These are phyloP conservation scores for Colletotrichum tabaci DNA, from an alignment of 2,329 filamentous ascomycete species.

Conservation along the genomic window DNA sequence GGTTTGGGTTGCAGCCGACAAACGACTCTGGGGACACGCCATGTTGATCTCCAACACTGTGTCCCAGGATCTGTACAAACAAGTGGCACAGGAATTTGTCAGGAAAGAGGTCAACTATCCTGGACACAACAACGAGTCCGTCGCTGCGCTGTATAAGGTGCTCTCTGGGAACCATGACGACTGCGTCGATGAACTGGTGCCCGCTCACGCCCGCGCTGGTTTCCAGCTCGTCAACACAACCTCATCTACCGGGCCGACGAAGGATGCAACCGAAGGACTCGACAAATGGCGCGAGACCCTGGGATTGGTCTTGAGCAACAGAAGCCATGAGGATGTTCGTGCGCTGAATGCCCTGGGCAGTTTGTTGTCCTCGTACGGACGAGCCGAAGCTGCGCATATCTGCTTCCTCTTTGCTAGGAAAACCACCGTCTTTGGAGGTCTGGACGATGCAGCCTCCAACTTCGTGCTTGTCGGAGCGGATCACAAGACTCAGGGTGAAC, in stretches of 20 bases:
- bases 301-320: constrained; percentile 87
- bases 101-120: constrained; percentile 91
- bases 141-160: constrained; percentile 93
- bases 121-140: constrained; percentile 84
- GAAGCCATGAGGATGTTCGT: constrained; percentile 82
- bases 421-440: constrained; percentile 81
- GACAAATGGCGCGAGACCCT: constrained; percentile 96
- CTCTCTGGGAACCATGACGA: constrained; percentile 96
- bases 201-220: constrained; percentile 90
- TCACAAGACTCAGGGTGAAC: constrained; percentile 78
- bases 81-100: constrained; percentile 95
- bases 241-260: constrained; percentile 71
- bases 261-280: constrained; percentile 85
- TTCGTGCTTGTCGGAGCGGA: constrained; percentile 91
- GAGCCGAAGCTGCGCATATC: constrained; percentile 92
- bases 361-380: constrained; percentile 86
- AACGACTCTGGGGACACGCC: constrained; percentile 95
- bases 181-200: constrained; percentile 95
- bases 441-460: constrained; percentile 83
- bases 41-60: constrained; percentile 87
- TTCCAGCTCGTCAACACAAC: constrained; percentile 91
- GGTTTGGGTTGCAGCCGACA: constrained; percentile 93
- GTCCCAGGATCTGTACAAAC: constrained; percentile 89
- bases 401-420: constrained; percentile 91
- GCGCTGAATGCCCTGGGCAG: constrained; percentile 86